Evolutionary conservation across 495 filamentous ascomycete genomes (phyloP).

Genomic region (Aspergillus homomorphus): DNA sequence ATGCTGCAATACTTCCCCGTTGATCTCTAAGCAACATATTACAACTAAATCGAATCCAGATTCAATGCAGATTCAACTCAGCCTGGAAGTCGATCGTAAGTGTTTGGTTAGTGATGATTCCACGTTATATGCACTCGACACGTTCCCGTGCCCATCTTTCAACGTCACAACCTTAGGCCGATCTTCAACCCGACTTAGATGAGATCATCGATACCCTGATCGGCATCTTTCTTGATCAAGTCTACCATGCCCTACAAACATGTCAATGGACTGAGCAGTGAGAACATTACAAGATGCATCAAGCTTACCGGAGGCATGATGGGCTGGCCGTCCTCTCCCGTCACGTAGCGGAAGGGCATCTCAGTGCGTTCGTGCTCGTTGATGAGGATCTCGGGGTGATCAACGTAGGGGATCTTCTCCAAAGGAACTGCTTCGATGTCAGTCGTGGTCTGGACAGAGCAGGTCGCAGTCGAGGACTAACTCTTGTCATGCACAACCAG

Average conservation of each 20-base stretch:
- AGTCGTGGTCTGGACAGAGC: slow-evolving; percentile 3
- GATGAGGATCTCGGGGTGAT: slow-evolving; percentile 84
- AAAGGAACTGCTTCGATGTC: slow-evolving; percentile 58
- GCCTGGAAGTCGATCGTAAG: too few relatives aligned
- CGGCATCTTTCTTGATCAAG: slow-evolving; percentile 88
- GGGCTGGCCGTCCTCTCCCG: slow-evolving; percentile 65
- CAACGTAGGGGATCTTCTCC: slow-evolving; percentile 72
- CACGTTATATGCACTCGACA: neutral
- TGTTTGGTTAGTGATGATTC: too few relatives aligned
- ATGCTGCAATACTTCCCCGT: too few relatives aligned
- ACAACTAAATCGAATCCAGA: too few relatives aligned
- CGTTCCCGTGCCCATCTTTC: too few relatives aligned
- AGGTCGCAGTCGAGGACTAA: slow-evolving; percentile 27
- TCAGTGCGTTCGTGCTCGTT: slow-evolving; percentile 88
- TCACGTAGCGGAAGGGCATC: slow-evolving; percentile 98
- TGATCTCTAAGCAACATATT: too few relatives aligned
- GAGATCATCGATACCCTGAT: slow-evolving; percentile 85
- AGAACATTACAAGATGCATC: neutral
- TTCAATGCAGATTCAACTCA: too few relatives aligned
- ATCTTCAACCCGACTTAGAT: slow-evolving; percentile 48
- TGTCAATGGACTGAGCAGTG: neutral
- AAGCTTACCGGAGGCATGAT: slow-evolving; percentile 82
- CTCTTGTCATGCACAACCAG: slow-evolving; percentile 81
- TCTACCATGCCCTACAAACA: slow-evolving; percentile 82
- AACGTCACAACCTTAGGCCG: neutral